phyloP scores from a whole-genome alignment of 176 grass and related monocot genomes.

The bread wheat (Triticum aestivum) region DNA sequence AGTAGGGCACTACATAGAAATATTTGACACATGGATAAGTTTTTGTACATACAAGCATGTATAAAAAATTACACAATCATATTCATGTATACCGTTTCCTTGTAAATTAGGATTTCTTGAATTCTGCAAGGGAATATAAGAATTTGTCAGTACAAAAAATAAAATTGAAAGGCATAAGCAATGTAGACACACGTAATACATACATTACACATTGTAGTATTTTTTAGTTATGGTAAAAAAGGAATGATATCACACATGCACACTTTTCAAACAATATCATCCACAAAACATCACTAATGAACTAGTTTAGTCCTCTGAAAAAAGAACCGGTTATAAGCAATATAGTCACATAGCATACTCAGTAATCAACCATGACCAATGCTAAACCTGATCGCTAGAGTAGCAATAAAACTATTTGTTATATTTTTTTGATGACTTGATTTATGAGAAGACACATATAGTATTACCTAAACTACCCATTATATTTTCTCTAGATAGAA shows the following conservation, averaged over 20 bases:
- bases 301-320: neutral
- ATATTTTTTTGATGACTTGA: neutral
- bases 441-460: neutral
- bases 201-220: neutral
- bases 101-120: neutral
- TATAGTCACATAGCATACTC: neutral
- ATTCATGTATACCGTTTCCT: neutral
- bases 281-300: neutral
- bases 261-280: neutral
- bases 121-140: neutral
- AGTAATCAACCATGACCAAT: neutral
- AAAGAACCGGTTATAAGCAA: neutral
- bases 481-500: neutral
- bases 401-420: neutral
- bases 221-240: neutral
- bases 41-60: neutral
- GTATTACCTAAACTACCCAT: neutral
- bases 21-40: neutral
- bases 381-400: neutral
- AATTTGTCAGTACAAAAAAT: neutral
- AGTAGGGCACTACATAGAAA: neutral
- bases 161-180: neutral
- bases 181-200: neutral
- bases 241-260: neutral
- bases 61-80: neutral